phyloP scores from a whole-genome alignment of 352 stramenopile genomes.

The Phytophthora hibernalis region DNA sequence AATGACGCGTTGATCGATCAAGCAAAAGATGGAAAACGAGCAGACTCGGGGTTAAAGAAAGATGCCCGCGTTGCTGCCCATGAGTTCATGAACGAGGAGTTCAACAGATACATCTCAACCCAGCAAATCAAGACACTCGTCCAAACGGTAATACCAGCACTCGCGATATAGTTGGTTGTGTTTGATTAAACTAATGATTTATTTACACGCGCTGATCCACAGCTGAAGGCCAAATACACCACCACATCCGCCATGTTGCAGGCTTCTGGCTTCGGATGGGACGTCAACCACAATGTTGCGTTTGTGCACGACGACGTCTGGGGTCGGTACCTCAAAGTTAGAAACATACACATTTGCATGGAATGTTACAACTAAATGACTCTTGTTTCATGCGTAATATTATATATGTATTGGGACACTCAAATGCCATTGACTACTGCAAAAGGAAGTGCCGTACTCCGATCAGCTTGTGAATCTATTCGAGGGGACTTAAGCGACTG shows the following conservation, averaged over 20 bases:
- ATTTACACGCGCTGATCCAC: neutral
- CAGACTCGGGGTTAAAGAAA: neutral
- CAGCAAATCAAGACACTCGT: conserved; percentile 5
- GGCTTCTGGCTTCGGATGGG: conserved; percentile 9
- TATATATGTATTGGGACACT: neutral
- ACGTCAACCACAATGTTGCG: neutral
- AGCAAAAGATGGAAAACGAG: neutral
- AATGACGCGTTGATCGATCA: neutral
- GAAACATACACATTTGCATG: neutral
- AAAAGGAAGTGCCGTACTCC: neutral
- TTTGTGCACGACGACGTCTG: conserved; percentile 9
- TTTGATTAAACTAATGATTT: neutral
- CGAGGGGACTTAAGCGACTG: conserved; percentile 1
- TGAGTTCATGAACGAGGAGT: neutral
- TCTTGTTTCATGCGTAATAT: no score
- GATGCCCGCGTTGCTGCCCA: neutral
- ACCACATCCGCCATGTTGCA: neutral
- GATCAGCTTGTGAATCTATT: conserved; percentile 3
- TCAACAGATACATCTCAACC: neutral
- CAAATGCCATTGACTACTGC: conserved; percentile 1
- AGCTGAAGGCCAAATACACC: conserved; percentile 4
- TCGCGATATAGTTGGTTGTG: no score
- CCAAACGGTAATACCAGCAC: neutral
- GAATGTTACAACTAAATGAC: no score
- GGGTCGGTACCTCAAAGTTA: conserved; percentile 3